These are phyloP conservation scores for Fusarium austroafricanum DNA, from an alignment of 2,329 filamentous ascomycete species.

Conservation along the genomic window DNA sequence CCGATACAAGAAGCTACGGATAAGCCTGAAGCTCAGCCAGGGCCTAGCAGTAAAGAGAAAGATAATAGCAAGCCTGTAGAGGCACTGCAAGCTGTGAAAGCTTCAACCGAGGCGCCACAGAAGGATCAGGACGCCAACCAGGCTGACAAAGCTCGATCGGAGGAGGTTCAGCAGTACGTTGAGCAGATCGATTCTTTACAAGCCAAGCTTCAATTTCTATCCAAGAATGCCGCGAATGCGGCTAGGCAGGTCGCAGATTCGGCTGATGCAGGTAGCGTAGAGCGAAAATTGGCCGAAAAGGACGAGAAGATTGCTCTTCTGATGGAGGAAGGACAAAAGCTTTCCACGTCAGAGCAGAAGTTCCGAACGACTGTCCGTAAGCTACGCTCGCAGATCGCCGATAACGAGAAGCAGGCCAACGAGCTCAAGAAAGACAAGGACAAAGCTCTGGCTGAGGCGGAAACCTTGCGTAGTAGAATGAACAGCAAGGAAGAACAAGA, in stretches of 20 bases:
- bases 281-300: conserved; percentile 87
- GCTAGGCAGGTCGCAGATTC: conserved; percentile 76
- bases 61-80: conserved; percentile 4
- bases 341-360: conserved; percentile 88
- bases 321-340: conserved; percentile 90
- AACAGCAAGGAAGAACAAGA: conserved; percentile 65
- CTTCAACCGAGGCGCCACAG: background rate
- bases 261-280: conserved; percentile 71
- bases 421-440: conserved; percentile 71
- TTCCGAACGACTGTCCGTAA: conserved; percentile 87
- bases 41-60: background rate
- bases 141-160: conserved; percentile 66
- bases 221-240: conserved; percentile 80
- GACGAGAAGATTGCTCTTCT: conserved; percentile 90
- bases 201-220: conserved; percentile 88
- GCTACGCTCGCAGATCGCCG: conserved; percentile 72
- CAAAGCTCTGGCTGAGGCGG: conserved; percentile 65
- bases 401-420: conserved; percentile 72
- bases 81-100: background rate
- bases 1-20: conserved; percentile 3
- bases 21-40: conserved; percentile 1
- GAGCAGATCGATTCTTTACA: conserved; percentile 94
- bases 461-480: conserved; percentile 59
- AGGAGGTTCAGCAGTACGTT: conserved; percentile 84
- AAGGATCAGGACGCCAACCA: conserved; percentile 41